Percentiles rank a stretch among this genome's conserved stretches.
phyloP scores from a whole-genome alignment of 306 rosid species.

The Quercus ilex region DNA sequence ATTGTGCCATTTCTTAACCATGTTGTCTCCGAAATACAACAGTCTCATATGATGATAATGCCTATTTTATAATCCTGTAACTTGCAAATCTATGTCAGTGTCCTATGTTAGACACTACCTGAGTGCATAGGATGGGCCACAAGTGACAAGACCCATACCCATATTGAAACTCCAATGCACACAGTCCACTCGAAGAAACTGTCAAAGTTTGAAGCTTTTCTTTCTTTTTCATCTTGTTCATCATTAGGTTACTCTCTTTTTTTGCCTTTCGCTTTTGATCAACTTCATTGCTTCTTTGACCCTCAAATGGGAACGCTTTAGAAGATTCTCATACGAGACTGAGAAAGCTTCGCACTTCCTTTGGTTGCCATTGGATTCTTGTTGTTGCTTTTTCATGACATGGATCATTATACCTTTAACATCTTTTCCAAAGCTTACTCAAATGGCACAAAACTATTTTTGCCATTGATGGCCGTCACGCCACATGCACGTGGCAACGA shows the following conservation, averaged over 20 bases:
- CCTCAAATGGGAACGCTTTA: background rate
- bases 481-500: background rate
- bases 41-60: too few species aligned
- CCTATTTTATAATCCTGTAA: too few species aligned
- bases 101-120: background rate
- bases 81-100: background rate
- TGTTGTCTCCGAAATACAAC: too few species aligned
- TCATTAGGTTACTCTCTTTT: constrained; percentile 10
- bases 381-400: background rate
- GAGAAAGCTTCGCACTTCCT: constrained; percentile 14
- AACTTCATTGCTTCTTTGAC: background rate
- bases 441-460: background rate
- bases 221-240: background rate
- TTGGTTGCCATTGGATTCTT: constrained; percentile 35
- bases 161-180: background rate
- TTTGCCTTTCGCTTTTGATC: background rate
- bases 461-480: constrained; percentile 16
- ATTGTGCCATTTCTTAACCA: background rate
- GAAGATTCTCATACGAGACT: constrained; percentile 13
- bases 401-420: constrained; percentile 2
- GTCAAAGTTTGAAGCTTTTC: constrained; percentile 13
- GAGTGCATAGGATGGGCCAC: background rate
- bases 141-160: background rate
- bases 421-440: constrained; percentile 18
- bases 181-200: background rate